A percentile compares a stretch with the other conserved stretches of the same genome.
Conservation (phyloP, 306 rosid genomes). For the Gastrolobium villosum region DNA sequence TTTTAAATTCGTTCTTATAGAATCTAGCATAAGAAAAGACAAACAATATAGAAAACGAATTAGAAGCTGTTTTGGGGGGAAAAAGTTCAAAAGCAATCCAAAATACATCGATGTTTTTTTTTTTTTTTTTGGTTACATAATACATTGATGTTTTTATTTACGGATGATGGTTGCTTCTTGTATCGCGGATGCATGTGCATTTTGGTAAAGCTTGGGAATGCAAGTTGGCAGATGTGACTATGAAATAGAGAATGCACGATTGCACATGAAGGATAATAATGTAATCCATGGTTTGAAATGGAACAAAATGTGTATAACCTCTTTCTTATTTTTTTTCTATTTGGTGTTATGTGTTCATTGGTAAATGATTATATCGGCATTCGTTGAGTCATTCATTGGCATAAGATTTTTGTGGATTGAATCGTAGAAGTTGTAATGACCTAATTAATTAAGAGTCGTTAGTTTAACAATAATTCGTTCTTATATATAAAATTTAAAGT, state of each 20-base stretch:
- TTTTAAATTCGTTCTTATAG: no score
- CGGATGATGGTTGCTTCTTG: neutral
- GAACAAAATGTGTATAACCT: neutral
- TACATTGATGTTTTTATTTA: neutral
- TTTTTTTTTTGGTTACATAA: no score
- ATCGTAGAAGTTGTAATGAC: no score
- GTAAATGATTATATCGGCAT: no score
- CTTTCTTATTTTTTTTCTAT: neutral
- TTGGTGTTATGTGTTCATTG: neutral
- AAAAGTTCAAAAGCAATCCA: neutral
- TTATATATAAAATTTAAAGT: no score
- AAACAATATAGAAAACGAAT: neutral
- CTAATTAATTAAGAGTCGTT: no score
- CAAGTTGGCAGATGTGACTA: slow-evolving; percentile 24
- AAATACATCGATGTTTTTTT: neutral
- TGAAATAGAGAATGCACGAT: slow-evolving; percentile 23
- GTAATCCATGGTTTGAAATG: slow-evolving; percentile 31
- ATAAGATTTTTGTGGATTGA: neutral
- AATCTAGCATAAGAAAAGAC: neutral
- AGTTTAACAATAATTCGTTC: no score
- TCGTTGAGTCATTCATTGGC: neutral
- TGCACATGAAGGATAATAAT: slow-evolving; percentile 49
- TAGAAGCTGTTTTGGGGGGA: neutral
- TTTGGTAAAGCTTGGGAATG: slow-evolving; percentile 36
- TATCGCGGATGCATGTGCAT: slow-evolving; percentile 29